Conservation (phyloP, 208 protist genomes). For the Trypanosoma avium region DNA sequence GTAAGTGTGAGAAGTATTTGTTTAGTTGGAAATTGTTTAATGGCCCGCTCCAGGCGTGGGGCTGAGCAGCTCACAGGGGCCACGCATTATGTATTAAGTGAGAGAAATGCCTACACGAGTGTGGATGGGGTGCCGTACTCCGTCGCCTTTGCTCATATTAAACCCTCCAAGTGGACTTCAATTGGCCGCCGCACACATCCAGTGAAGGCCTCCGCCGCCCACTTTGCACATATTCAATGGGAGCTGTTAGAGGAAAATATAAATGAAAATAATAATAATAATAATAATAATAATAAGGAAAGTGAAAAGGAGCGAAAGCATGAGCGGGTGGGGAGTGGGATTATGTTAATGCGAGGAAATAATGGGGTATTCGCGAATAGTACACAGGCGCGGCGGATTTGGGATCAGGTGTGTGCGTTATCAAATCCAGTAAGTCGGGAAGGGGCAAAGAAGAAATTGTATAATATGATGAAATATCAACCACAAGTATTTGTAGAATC, state of each 20-base stretch:
- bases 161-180: slow-evolving; percentile 53
- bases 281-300: not conserved
- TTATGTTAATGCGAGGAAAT: not conserved
- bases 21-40: slow-evolving; percentile 47
- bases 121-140: slow-evolving; percentile 82
- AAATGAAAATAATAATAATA: not conserved
- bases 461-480: slow-evolving; percentile 69
- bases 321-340: not conserved
- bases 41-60: slow-evolving; percentile 54
- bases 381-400: slow-evolving; percentile 36
- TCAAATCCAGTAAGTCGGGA: slow-evolving; percentile 83
- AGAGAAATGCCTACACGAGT: slow-evolving; percentile 84
- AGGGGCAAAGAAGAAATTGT: slow-evolving; percentile 66
- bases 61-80: slow-evolving; percentile 38
- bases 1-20: slow-evolving; percentile 65
- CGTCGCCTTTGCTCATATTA: slow-evolving; percentile 73
- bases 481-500: slow-evolving; percentile 68
- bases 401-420: slow-evolving; percentile 61
- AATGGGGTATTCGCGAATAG: not conserved
- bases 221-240: slow-evolving; percentile 54
- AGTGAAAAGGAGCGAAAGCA: not conserved
- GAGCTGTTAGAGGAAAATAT: too few relatives aligned
- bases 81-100: slow-evolving; percentile 55
- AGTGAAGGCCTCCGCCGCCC: slow-evolving; percentile 10
- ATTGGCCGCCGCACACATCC: slow-evolving; percentile 39